Conservation (phyloP, 1,139 yeast genomes). For the Pichia sp. region DNA sequence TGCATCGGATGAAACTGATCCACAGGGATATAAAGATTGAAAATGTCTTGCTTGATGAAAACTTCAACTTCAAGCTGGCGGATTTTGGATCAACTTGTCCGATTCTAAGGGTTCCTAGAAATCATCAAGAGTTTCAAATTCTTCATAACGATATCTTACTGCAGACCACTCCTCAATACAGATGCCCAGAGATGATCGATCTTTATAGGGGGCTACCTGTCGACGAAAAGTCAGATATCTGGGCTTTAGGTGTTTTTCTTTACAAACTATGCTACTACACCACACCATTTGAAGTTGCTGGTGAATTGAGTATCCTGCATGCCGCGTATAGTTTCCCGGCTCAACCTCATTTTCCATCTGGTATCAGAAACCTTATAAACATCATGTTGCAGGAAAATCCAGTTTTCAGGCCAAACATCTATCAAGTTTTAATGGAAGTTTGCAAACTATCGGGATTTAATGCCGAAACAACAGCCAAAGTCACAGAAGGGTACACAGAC, state of each 20-base stretch:
- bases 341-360: conserved; percentile 41
- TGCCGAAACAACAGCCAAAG: conserved; percentile 11
- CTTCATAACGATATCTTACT: conserved; percentile 80
- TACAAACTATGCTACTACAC: conserved; percentile 88
- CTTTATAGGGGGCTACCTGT: conserved; percentile 78
- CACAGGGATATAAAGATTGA: conserved; percentile 89
- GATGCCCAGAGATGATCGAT: conserved; percentile 97
- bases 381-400: conserved; percentile 72
- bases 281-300: conserved; percentile 77
- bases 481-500: conserved; percentile 28
- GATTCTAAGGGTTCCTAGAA: conserved; percentile 60
- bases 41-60: conserved; percentile 75
- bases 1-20: conserved; percentile 61
- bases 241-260: conserved; percentile 93
- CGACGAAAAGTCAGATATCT: conserved; percentile 90
- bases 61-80: conserved; percentile 74
- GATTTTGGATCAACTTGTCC: conserved; percentile 93
- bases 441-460: conserved; percentile 50
- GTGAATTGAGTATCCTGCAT: conserved; percentile 62
- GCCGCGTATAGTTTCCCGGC: conserved; percentile 57
- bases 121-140: conserved; percentile 59
- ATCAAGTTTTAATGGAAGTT: conserved; percentile 53
- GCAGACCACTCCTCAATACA: conserved; percentile 95
- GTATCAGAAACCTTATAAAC: conserved; percentile 55
- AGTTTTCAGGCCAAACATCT: conserved; percentile 76